These are phyloP conservation scores for Dichotomocladium elegans DNA, from an alignment of 371 early-diverging fungal genomes.

Conservation along the genomic window DNA sequence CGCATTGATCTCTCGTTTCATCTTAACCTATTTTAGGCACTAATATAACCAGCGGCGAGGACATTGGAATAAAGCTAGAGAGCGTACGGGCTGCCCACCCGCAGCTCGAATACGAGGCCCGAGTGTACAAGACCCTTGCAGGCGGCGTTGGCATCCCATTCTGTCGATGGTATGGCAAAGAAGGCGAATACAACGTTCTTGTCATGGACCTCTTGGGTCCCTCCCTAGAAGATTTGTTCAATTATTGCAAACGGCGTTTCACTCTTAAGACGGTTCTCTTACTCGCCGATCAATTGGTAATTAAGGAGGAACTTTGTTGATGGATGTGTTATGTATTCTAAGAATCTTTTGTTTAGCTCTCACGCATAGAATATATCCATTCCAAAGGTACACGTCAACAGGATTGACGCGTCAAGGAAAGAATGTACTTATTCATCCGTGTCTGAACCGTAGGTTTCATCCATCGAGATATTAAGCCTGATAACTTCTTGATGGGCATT, in stretches of 20 bases:
- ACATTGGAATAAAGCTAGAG: constrained; percentile 96
- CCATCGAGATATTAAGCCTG: constrained; percentile 92
- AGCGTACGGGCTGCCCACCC: constrained; percentile 90
- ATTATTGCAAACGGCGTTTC: constrained; percentile 96
- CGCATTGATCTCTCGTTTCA: background rate
- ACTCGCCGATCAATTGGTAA: constrained; percentile 98
- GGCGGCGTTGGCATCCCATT: constrained; percentile 97
- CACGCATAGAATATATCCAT: constrained; percentile 98
- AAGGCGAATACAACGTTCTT: constrained; percentile 92
- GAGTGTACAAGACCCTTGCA: constrained; percentile 91
- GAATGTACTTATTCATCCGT: no score
- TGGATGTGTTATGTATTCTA: background rate
- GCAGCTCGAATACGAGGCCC: constrained; percentile 95
- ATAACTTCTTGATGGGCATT: constrained; percentile 99
- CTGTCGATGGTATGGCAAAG: constrained; percentile 91
- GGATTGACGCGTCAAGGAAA: no score
- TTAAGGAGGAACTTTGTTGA: background rate
- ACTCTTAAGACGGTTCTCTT: constrained; percentile 96
- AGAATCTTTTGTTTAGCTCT: constrained; percentile 60
- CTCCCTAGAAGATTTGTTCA: constrained; percentile 98
- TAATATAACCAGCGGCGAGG: constrained; percentile 90
- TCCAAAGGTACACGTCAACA: constrained; percentile 60
- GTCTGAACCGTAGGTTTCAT: constrained; percentile 49
- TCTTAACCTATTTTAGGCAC: constrained; percentile 55
- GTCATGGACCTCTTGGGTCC: constrained; percentile 99